Percentiles rank a stretch among this genome's conserved stretches.
These are phyloP conservation scores for Termitomyces sp. DNA, from an alignment of 768 basidiomycete species.

Conservation along the genomic window DNA sequence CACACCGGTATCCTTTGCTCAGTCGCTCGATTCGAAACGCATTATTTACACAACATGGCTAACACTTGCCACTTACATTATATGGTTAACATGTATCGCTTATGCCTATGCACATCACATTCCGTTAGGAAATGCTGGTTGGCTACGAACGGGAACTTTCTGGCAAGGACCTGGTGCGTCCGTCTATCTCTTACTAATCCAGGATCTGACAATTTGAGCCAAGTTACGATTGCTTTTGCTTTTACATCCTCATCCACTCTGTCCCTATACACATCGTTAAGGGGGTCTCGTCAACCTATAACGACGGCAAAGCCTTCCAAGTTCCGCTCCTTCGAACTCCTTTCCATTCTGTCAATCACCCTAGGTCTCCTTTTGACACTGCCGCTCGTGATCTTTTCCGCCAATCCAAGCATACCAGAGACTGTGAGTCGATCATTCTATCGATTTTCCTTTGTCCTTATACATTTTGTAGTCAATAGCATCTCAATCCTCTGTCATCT, in stretches of 20 bases:
- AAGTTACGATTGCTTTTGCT: constrained; percentile 57
- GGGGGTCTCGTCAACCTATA: constrained; percentile 32
- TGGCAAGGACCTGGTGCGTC: constrained; percentile 65
- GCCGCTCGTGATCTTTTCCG: constrained; percentile 51
- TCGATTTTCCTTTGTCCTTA: neutral
- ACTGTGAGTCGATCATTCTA: constrained; percentile 18
- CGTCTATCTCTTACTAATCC: neutral
- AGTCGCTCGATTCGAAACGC: constrained; percentile 48
- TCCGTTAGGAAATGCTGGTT: constrained; percentile 27
- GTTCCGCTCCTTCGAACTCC: constrained; percentile 50
- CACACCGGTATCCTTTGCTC: constrained; percentile 47
- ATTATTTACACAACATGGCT: constrained; percentile 51
- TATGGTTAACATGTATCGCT: constrained; percentile 52
- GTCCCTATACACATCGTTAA: constrained; percentile 57
- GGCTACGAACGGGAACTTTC: constrained; percentile 39
- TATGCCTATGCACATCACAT: constrained; percentile 46
- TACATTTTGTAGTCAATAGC: constrained; percentile 3
- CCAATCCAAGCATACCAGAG: constrained; percentile 37
- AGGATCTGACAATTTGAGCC: neutral
- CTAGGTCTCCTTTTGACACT: constrained; percentile 46
- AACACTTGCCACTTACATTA: constrained; percentile 55
- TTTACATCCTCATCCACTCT: constrained; percentile 64
- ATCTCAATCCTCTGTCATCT: constrained; percentile 17
- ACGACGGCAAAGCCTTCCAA: constrained; percentile 38
- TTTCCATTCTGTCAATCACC: constrained; percentile 45